These are phyloP conservation scores for Sclerotinia subarctica DNA, from an alignment of 2,329 filamentous ascomycete genomes.

Conservation along the genomic window DNA sequence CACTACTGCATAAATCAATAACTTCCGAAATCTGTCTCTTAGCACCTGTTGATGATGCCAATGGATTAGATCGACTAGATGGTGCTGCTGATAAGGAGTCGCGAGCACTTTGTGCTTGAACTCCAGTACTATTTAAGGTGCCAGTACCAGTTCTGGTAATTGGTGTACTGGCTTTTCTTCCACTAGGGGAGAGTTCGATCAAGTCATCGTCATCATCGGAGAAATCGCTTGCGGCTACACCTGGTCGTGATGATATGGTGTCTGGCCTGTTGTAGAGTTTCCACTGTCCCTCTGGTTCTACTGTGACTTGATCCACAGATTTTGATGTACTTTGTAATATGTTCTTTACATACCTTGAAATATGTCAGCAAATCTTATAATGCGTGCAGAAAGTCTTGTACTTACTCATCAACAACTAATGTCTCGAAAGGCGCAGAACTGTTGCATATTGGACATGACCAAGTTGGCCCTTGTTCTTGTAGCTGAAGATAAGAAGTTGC, in stretches of 20 bases:
- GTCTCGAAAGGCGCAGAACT: conserved; percentile 77
- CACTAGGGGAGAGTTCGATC: conserved; percentile 45
- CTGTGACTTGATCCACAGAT: conserved; percentile 77
- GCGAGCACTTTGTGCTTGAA: conserved; percentile 23
- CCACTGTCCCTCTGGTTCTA: conserved; percentile 87
- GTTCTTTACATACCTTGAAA: conserved; percentile 73
- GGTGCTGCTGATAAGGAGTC: conserved; percentile 40
- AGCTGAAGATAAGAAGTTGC: conserved; percentile 87
- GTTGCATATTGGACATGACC: conserved; percentile 93
- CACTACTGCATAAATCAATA: conserved; percentile 54
- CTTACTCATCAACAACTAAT: conserved; percentile 82
- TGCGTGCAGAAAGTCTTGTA: conserved; percentile 28
- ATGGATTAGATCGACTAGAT: conserved; percentile 17
- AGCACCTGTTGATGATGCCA: conserved; percentile 22
- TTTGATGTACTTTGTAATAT: conserved; percentile 73
- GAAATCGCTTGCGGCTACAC: conserved; percentile 35
- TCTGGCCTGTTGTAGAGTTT: conserved; percentile 38
- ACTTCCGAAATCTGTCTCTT: conserved; percentile 48
- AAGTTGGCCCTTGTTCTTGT: conserved; percentile 94
- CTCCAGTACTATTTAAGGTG: conserved; percentile 29
- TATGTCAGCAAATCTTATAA: conserved; percentile 23
- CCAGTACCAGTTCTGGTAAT: conserved; percentile 28
- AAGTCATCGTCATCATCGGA: conserved; percentile 46
- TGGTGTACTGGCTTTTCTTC: conserved; percentile 34
- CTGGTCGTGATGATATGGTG: conserved; percentile 25